A percentile compares a stretch with the other conserved stretches of the same genome.
phyloP scores from a whole-genome alignment of 2,329 filamentous ascomycete species.

The Cladorrhinum sp. region DNA sequence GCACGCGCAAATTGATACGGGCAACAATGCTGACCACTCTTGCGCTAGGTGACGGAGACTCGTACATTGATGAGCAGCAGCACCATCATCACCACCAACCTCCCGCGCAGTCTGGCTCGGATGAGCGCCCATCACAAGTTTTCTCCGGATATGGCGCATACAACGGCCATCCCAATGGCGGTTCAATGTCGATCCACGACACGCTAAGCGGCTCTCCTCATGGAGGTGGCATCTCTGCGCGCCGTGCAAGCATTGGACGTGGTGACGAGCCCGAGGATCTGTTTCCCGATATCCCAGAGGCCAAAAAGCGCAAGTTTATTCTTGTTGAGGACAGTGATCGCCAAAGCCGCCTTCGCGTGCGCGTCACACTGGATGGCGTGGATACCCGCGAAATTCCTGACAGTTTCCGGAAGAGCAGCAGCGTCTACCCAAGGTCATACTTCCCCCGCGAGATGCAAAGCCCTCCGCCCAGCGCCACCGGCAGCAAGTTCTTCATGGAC shows the following conservation, averaged over 20 bases:
- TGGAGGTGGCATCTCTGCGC: conserved; percentile 37
- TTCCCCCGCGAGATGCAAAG: conserved; percentile 92
- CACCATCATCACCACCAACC: conserved; percentile 66
- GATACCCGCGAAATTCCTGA: conserved; percentile 96
- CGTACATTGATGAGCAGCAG: conserved; percentile 56
- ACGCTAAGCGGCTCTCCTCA: conserved; percentile 42
- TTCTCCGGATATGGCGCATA: conserved; percentile 69
- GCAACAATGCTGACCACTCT: conserved; percentile 29
- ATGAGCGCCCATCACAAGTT: conserved; percentile 70
- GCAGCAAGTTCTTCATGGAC: conserved; percentile 71
- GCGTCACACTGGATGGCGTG: conserved; percentile 88
- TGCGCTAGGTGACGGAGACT: conserved; percentile 56
- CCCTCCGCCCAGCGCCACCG: conserved; percentile 71
- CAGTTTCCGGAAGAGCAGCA: conserved; percentile 85
- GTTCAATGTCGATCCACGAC: conserved; percentile 63
- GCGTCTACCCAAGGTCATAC: conserved; percentile 87
- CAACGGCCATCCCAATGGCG: conserved; percentile 51
- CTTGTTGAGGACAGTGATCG: conserved; percentile 87
- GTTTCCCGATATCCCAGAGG: conserved; percentile 84
- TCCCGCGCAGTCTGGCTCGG: conserved; percentile 51
- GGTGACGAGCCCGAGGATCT: conserved; percentile 62
- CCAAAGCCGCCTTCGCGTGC: conserved; percentile 77
- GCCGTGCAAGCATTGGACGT: conserved; percentile 36
- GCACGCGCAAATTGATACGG: neutral
- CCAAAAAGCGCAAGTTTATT: conserved; percentile 94